phyloP scores from a whole-genome alignment of 75 land plant genomes.

The Sequoiadendron giganteum region DNA sequence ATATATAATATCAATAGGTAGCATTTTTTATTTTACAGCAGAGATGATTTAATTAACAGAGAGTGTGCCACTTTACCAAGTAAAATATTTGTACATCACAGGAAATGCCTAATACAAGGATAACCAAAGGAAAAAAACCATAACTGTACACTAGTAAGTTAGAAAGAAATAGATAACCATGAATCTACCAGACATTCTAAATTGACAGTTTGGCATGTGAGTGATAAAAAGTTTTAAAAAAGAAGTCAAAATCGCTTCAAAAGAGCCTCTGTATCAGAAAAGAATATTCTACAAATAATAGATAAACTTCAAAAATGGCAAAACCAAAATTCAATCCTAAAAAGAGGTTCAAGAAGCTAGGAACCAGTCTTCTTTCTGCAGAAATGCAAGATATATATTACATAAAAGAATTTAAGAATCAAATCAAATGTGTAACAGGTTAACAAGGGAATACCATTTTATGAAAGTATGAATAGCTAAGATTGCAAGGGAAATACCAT shows the following conservation, averaged over 20 bases:
- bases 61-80: not conserved
- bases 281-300: too few species aligned
- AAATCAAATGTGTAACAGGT: not conserved
- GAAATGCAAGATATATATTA: not conserved
- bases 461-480: too few species aligned
- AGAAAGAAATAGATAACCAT: not conserved
- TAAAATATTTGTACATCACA: not conserved
- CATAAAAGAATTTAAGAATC: not conserved
- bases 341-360: not conserved
- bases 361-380: not conserved
- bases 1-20: not conserved
- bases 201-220: not conserved
- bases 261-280: too few species aligned
- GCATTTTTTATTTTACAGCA: not conserved
- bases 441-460: too few species aligned
- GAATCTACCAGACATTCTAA: not conserved
- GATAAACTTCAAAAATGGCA: not conserved
- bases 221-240: not conserved
- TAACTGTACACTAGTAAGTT: not conserved
- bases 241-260: not conserved
- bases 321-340: not conserved
- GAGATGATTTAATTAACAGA: not conserved
- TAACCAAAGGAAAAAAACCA: not conserved
- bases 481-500: too few species aligned
- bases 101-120: not conserved